These are phyloP conservation scores for Crucihimalaya himalaica DNA, from an alignment of 345 rosid species.

Conservation along the genomic window DNA sequence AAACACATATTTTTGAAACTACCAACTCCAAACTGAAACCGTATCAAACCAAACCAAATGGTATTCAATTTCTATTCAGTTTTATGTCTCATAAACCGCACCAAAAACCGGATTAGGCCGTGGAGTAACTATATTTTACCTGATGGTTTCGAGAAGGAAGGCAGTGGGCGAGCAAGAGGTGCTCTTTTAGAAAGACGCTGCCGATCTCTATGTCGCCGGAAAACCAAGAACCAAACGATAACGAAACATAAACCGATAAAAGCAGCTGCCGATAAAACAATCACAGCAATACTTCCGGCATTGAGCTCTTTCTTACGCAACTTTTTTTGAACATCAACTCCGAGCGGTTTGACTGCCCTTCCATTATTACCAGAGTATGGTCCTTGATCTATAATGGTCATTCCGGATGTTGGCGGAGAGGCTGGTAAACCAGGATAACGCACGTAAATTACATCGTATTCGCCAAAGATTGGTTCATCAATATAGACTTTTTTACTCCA, in stretches of 20 bases:
- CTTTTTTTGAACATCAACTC: conserved; percentile 75
- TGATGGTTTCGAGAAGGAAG: conserved; percentile 68
- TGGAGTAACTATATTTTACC: conserved; percentile 43
- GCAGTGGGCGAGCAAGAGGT: conserved; percentile 46
- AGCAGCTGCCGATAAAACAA: conserved; percentile 68
- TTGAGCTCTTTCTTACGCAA: conserved; percentile 52
- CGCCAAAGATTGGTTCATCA: conserved; percentile 64
- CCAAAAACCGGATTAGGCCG: neutral
- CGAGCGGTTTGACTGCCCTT: conserved; percentile 66
- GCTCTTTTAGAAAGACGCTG: conserved; percentile 38
- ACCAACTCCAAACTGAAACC: neutral
- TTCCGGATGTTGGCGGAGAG: conserved; percentile 77
- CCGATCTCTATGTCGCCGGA: conserved; percentile 43
- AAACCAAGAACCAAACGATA: conserved; percentile 60
- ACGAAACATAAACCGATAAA: conserved; percentile 61
- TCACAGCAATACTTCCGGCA: conserved; percentile 62
- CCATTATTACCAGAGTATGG: conserved; percentile 63
- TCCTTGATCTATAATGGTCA: conserved; percentile 56
- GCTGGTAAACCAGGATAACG: conserved; percentile 91
- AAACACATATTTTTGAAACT: neutral
- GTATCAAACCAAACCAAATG: neutral
- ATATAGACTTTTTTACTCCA: conserved; percentile 77
- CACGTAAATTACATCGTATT: conserved; percentile 79
- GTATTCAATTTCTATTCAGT: neutral
- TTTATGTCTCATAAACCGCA: neutral